These are phyloP conservation scores for Trypanosoma caninum DNA, from an alignment of 208 protist species.

Conservation along the genomic window DNA sequence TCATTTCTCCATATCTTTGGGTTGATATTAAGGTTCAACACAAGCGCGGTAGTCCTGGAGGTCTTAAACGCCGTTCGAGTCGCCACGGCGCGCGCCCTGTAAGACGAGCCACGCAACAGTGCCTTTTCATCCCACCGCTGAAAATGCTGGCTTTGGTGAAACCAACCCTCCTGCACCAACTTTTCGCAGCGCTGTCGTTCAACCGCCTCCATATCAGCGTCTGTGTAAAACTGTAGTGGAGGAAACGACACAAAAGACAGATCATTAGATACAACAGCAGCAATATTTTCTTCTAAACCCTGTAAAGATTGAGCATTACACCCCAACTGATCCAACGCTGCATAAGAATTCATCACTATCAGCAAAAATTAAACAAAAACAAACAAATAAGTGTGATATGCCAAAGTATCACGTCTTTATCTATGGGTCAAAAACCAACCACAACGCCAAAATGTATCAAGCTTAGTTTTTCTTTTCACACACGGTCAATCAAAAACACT, in stretches of 20 bases:
- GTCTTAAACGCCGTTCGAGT: conserved; percentile 44
- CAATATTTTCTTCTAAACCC: background rate
- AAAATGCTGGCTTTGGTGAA: conserved; percentile 47
- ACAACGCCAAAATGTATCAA: no score
- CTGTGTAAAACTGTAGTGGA: conserved; percentile 24
- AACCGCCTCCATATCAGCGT: conserved; percentile 48
- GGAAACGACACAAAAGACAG: background rate
- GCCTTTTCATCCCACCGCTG: conserved; percentile 63
- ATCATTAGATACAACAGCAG: background rate
- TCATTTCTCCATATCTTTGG: conserved; percentile 43
- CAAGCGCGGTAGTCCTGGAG: conserved; percentile 60
- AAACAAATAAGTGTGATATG: no score
- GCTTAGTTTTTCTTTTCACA: no score
- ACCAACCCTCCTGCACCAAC: conserved; percentile 65
- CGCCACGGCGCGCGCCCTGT: conserved; percentile 61
- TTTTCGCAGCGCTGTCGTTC: conserved; percentile 51
- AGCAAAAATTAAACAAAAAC: no score
- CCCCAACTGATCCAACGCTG: no score
- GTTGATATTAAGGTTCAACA: conserved; percentile 67
- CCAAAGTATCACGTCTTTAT: no score
- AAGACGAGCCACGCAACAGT: conserved; percentile 44
- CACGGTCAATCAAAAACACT: no score
- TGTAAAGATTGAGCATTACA: no score
- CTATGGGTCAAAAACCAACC: no score
- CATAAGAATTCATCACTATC: no score